phyloP scores from a whole-genome alignment of 805 yeast species.

The Candida tammaniensis region DNA sequence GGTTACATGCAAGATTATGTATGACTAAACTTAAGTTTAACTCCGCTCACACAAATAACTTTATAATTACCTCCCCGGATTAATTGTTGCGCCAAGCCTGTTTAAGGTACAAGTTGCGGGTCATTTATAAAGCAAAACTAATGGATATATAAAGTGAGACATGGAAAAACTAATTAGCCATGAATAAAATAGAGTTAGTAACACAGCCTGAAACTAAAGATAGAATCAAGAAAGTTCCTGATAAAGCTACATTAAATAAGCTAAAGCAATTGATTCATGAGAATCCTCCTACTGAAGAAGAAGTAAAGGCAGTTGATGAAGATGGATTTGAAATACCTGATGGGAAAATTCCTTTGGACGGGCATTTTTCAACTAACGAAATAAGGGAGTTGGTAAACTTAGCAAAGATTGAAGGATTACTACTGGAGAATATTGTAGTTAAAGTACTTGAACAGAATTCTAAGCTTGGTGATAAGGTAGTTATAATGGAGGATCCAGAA shows the following conservation, averaged over 20 bases:
- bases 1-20: too few species aligned
- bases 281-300: conserved; percentile 6
- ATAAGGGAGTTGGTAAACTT: conserved; percentile 27
- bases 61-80: too few species aligned
- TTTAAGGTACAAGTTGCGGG: too few species aligned
- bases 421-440: conserved; percentile 24
- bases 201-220: conserved; percentile 21
- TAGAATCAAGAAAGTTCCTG: conserved; percentile 3
- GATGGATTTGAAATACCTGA: conserved; percentile 37
- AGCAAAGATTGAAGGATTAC: conserved; percentile 29
- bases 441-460: conserved; percentile 21
- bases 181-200: conserved; percentile 22
- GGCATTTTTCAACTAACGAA: conserved; percentile 37
- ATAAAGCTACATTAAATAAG: conserved; percentile 21
- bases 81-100: too few species aligned
- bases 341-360: conserved; percentile 39
- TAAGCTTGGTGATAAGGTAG: conserved; percentile 29
- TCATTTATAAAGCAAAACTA: too few species aligned
- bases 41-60: too few species aligned
- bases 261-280: conserved; percentile 23
- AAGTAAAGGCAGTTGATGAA: conserved; percentile 16
- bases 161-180: too few species aligned
- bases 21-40: too few species aligned
- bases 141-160: too few species aligned
- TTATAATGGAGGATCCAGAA: conserved; percentile 18